Evolutionary conservation across 2,329 filamentous ascomycete species (phyloP).

Genomic region (Mycosphaerella sp.): DNA sequence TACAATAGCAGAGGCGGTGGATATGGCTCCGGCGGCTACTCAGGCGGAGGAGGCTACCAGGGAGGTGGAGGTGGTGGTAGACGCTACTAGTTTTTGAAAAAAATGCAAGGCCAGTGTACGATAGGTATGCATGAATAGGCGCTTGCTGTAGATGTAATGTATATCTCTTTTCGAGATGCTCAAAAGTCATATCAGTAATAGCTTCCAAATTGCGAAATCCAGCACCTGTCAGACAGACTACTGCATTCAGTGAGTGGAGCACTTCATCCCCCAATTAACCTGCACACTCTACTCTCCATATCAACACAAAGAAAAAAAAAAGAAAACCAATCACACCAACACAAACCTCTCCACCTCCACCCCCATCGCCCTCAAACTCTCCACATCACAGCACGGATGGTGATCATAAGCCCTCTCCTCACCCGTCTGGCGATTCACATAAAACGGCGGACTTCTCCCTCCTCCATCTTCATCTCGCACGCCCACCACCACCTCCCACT

Average conservation of each 20-base stretch:
- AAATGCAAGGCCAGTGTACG: not conserved
- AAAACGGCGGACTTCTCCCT: not conserved
- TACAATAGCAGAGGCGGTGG: conserved; percentile 27
- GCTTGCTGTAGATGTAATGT: no score
- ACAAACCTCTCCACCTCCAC: not conserved
- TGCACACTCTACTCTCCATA: no score
- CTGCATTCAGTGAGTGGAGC: no score
- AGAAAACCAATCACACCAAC: no score
- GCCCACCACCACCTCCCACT: not conserved
- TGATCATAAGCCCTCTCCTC: not conserved
- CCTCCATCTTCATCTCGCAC: no score
- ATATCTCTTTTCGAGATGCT: no score
- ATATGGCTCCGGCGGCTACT: conserved; percentile 11
- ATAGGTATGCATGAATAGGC: not conserved
- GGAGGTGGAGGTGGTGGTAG: conserved; percentile 6
- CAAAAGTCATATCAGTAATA: no score
- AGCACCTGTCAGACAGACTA: no score
- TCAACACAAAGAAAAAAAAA: no score
- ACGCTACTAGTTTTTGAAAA: conserved; percentile 6
- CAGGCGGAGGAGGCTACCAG: conserved; percentile 9
- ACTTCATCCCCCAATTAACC: no score
- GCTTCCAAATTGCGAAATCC: no score
- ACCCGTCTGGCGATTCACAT: not conserved
- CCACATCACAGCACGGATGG: not conserved
- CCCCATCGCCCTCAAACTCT: not conserved